Evolutionary conservation across 179 eudicot genomes (phyloP).

Genomic region (Silene noctiflora): DNA sequence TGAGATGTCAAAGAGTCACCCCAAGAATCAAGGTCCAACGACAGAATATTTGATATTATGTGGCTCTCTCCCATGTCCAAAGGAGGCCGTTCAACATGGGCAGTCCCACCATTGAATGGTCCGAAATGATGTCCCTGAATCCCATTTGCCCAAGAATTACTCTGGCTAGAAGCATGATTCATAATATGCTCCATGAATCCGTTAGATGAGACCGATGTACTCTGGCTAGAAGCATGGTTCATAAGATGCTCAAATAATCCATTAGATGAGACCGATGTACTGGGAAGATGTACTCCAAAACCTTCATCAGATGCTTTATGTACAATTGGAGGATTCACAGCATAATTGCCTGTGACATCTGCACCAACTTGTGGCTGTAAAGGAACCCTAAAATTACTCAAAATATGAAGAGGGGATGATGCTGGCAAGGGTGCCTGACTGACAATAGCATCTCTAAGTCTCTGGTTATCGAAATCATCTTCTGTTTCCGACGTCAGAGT

Average conservation of each 20-base stretch:
- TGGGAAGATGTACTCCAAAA: conserved; percentile 24
- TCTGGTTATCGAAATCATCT: conserved; percentile 54
- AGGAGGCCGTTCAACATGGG: conserved; percentile 33
- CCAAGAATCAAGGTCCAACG: conserved; percentile 83
- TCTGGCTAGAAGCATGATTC: conserved; percentile 23
- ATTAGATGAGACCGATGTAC: conserved; percentile 37
- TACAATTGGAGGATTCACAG: conserved; percentile 25
- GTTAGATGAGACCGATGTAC: conserved; percentile 37
- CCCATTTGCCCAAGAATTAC: conserved; percentile 37
- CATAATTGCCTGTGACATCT: conserved; percentile 24
- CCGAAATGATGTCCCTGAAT: conserved; percentile 32
- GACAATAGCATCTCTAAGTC: conserved; percentile 60
- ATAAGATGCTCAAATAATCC: conserved; percentile 39
- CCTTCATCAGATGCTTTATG: conserved; percentile 30
- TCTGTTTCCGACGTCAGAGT: conserved; percentile 34
- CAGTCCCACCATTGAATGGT: conserved; percentile 35
- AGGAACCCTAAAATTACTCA: conserved; percentile 34
- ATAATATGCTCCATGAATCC: conserved; percentile 39
- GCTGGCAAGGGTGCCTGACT: conserved; percentile 30
- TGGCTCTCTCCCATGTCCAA: conserved; percentile 66
- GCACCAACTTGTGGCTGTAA: conserved; percentile 32
- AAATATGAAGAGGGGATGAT: conserved; percentile 41
- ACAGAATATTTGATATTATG: conserved; percentile 84
- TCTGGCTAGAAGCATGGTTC: conserved; percentile 5
- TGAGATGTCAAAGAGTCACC: conserved; percentile 71